phyloP scores from a whole-genome alignment of 2,329 filamentous ascomycete species.

The Alternaria triticina region DNA sequence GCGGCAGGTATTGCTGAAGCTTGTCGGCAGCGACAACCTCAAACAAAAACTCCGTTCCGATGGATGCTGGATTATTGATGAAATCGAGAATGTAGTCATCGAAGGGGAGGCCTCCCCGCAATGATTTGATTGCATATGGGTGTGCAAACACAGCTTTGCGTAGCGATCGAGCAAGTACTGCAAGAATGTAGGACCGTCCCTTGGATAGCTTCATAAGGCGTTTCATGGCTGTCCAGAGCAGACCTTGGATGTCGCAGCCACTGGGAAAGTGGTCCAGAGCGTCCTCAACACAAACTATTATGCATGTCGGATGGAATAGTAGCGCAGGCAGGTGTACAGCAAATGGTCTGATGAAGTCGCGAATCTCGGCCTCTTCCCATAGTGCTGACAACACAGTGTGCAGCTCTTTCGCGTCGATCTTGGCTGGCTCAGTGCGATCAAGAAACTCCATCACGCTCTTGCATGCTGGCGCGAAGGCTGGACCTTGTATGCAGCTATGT shows the following conservation, averaged over 20 bases:
- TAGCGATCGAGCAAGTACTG: constrained; percentile 37
- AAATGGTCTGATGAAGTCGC: constrained; percentile 54
- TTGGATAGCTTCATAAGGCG: constrained; percentile 39
- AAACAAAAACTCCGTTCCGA: constrained; percentile 54
- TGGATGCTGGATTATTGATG: constrained; percentile 49
- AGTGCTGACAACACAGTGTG: constrained; percentile 41
- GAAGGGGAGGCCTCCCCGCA: constrained; percentile 37
- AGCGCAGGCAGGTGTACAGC: constrained; percentile 47
- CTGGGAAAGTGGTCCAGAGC: background rate
- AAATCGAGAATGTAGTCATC: constrained; percentile 50
- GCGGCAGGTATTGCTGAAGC: constrained; percentile 36
- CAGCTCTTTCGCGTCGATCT: constrained; percentile 22
- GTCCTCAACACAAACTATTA: constrained; percentile 19
- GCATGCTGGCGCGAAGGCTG: constrained; percentile 36
- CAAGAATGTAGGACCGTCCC: constrained; percentile 44
- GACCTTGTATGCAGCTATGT: constrained; percentile 40
- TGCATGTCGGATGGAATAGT: constrained; percentile 45
- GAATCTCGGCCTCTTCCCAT: constrained; percentile 57
- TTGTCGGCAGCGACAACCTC: constrained; percentile 51
- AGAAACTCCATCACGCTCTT: constrained; percentile 28
- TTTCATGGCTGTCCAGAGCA: constrained; percentile 33
- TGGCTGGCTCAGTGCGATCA: constrained; percentile 11
- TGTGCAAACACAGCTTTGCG: constrained; percentile 36
- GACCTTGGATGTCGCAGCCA: background rate
- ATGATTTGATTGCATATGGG: constrained; percentile 32